Base-by-base conservation (phyloP, 1,284 basidiomycete species). In the Malassezia dermatis region DNA sequence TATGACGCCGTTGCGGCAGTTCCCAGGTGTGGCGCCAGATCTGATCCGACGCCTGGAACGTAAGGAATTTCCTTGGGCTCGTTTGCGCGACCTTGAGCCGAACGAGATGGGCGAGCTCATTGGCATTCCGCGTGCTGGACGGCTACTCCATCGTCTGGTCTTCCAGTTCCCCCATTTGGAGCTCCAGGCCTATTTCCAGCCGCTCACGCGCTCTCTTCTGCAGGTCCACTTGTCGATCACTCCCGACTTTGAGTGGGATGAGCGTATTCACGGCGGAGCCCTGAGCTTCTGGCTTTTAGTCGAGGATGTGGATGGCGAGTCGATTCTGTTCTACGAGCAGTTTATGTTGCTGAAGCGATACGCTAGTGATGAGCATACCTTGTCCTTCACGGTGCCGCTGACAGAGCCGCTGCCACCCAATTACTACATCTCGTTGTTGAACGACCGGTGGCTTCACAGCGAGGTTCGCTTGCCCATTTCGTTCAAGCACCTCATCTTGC, bases 221-320 rank as follows among this genome's bases (percentile, higher is more conserved):
- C 66, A 69, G 30, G 70, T 73, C 24, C 65, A 71, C 43, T 59
- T 73, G 17, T 68, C 69, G 13, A 89, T 96, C 71, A 84, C 84
- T 3, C 91, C 93, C 19, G 93, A 96, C 73, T 98, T 96, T 81
- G 82, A 85, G 51, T 98, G 93, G 93, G 90, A 96, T 53, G 88
- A 90, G 67, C 88, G 88, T 75, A 83, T 91, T 30, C 94, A 98
- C 64, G 87, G 89, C 3, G 77, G 80, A 0, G 84, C 88, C 0
- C 88, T 96, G 76, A 82, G 84, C 0, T 98, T 98, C 80, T 69
- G 67, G 83, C 86, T 98, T 63, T 76, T 93, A 44, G 89, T 96
- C 12, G 91, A 96, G 75, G 93, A 98, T 66, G 89, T 96, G 21
- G 93, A 96, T 65, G 93, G 93, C 53, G 93, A 98, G 75, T 83